A percentile compares a stretch with the other conserved stretches of the same genome.
Evolutionary conservation across 2,329 filamentous ascomycete genomes (phyloP).

Genomic region (Pseudogymnoascus sp.): DNA sequence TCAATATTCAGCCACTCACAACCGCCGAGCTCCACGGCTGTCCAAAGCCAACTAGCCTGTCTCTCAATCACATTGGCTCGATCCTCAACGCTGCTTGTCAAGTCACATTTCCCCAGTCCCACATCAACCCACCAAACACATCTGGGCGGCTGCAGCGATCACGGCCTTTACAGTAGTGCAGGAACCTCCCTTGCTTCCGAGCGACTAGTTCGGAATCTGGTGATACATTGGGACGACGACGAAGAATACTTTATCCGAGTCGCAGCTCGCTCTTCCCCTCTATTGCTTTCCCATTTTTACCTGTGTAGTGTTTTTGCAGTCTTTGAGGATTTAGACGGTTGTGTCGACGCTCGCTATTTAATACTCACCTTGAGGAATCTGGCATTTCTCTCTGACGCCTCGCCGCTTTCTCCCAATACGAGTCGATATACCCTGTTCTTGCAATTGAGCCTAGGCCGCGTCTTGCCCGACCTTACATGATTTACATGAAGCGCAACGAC

Average conservation of each 20-base stretch:
- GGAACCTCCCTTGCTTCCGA: slow-evolving; percentile 4
- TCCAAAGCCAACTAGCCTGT: background rate
- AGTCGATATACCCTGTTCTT: slow-evolving; percentile 3
- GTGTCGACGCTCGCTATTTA: background rate
- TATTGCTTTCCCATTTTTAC: background rate
- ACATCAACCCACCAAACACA: slow-evolving; percentile 7
- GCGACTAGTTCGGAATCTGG: slow-evolving; percentile 3
- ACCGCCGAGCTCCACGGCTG: background rate
- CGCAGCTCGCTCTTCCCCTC: background rate
- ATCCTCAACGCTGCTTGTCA: background rate
- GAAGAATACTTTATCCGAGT: slow-evolving; percentile 1
- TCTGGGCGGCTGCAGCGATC: slow-evolving; percentile 6
- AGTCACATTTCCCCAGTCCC: background rate
- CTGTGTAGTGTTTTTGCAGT: background rate
- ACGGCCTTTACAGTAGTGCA: slow-evolving; percentile 1
- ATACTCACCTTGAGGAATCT: background rate
- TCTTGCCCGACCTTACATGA: background rate
- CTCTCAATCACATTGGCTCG: background rate
- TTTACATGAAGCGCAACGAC: background rate
- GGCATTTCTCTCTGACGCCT: background rate
- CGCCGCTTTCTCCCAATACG: background rate
- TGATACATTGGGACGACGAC: slow-evolving; percentile 3
- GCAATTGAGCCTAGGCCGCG: background rate
- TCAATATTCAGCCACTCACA: slow-evolving; percentile 4
- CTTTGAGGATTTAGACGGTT: background rate